A percentile compares a stretch with the other conserved stretches of the same genome.
These are phyloP conservation scores for Endotrypanum monterogeii DNA, from an alignment of 208 protist species.

Conservation along the genomic window DNA sequence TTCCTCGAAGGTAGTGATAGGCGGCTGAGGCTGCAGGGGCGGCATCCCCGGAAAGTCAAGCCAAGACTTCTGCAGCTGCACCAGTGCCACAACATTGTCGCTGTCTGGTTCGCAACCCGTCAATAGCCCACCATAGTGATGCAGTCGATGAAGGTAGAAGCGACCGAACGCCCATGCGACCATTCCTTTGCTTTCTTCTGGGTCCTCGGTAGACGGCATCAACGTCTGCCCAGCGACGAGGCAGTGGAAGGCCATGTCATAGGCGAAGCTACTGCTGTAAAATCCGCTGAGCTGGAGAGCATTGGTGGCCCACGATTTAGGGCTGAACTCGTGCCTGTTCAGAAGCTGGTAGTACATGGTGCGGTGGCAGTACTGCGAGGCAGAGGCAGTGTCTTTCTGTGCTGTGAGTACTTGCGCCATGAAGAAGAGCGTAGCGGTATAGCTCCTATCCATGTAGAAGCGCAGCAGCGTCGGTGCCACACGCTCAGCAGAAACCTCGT, in stretches of 20 bases:
- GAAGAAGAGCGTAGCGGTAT: slow-evolving; percentile 86
- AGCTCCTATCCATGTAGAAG: slow-evolving; percentile 77
- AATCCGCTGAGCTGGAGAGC: slow-evolving; percentile 81
- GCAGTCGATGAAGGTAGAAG: slow-evolving; percentile 71
- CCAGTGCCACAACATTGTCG: slow-evolving; percentile 12
- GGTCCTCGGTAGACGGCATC: slow-evolving; percentile 60
- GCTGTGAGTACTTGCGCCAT: slow-evolving; percentile 80
- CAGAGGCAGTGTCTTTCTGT: slow-evolving; percentile 42
- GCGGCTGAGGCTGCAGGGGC: slow-evolving; percentile 28
- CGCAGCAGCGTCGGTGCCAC: slow-evolving; percentile 29
- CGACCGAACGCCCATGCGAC: slow-evolving; percentile 78
- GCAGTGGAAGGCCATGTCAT: slow-evolving; percentile 82
- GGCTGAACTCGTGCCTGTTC: slow-evolving; percentile 75
- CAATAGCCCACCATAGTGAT: slow-evolving; percentile 54
- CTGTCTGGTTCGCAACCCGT: slow-evolving; percentile 6
- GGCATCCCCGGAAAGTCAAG: slow-evolving; percentile 70
- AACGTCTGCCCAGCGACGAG: slow-evolving; percentile 75
- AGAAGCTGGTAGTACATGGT: slow-evolving; percentile 87
- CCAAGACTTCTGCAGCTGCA: slow-evolving; percentile 50
- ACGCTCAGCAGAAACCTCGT: slow-evolving; percentile 15
- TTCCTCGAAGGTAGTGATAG: slow-evolving; percentile 67
- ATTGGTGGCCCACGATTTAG: slow-evolving; percentile 83
- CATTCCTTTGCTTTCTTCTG: slow-evolving; percentile 59
- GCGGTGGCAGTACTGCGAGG: slow-evolving; percentile 83
- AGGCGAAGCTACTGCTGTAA: slow-evolving; percentile 72